phyloP scores from a whole-genome alignment of 2,329 filamentous ascomycete genomes.

The Parascedosporium putredinis region DNA sequence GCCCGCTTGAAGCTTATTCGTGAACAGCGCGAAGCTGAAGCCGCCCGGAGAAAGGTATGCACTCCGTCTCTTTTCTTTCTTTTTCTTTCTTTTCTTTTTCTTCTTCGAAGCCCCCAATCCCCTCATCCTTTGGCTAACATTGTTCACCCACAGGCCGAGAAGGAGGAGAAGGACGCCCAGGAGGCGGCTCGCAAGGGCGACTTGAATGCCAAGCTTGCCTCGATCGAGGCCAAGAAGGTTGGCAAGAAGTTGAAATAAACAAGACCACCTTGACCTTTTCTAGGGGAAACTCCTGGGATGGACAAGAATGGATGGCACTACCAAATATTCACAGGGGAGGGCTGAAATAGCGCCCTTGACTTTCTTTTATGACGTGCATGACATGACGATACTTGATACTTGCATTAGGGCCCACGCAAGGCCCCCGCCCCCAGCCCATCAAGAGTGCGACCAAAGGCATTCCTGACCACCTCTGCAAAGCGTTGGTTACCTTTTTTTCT shows the following conservation, averaged over 20 bases:
- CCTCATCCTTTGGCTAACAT: too few relatives aligned
- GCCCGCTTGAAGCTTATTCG: conserved; percentile 72
- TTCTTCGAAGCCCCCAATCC: neutral
- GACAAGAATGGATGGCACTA: neutral
- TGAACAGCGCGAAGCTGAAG: conserved; percentile 77
- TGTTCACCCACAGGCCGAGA: conserved; percentile 37
- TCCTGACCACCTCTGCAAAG: neutral
- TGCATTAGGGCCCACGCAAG: neutral
- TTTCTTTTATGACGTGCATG: neutral
- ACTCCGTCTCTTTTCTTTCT: conserved; percentile 13
- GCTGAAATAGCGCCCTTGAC: neutral
- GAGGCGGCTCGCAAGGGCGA: conserved; percentile 38
- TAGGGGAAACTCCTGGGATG: neutral
- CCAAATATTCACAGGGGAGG: neutral
- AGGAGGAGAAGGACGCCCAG: conserved; percentile 43
- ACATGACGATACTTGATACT: neutral
- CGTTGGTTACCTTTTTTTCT: neutral
- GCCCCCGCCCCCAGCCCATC: too few relatives aligned
- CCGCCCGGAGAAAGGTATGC: conserved; percentile 68
- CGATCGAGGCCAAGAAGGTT: conserved; percentile 36
- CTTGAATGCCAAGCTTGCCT: conserved; percentile 43
- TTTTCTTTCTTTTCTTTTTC: conserved; percentile 6
- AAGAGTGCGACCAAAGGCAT: neutral
- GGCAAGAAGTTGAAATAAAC: conserved; percentile 7
- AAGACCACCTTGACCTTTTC: neutral